phyloP scores from a whole-genome alignment of 2,329 filamentous ascomycete genomes.

The Xylaria sp. region DNA sequence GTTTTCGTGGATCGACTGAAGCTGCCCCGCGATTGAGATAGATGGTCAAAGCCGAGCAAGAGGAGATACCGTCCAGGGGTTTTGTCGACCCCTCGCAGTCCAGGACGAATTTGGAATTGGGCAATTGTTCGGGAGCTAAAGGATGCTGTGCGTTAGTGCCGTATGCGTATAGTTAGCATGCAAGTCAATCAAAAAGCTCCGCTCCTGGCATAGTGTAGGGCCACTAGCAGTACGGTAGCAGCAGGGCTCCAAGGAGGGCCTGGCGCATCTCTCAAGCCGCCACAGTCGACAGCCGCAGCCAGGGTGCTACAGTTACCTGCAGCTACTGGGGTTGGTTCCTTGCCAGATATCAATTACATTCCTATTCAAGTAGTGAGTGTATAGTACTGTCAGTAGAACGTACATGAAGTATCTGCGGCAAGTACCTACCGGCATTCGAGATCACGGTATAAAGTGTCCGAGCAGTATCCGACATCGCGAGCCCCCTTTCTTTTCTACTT shows the following conservation, averaged over 20 bases:
- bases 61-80: slow-evolving; percentile 19
- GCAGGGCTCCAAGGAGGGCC: slow-evolving; percentile 14
- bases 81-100: slow-evolving; percentile 35
- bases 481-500: not conserved
- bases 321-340: not conserved
- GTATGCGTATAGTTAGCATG: slow-evolving; percentile 10
- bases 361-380: slow-evolving; percentile 18
- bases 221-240: not conserved
- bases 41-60: slow-evolving; percentile 24
- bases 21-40: slow-evolving; percentile 6
- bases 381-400: not conserved
- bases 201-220: slow-evolving; percentile 1
- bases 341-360: slow-evolving; percentile 13
- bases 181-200: slow-evolving; percentile 26
- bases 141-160: slow-evolving; percentile 33
- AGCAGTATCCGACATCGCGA: not conserved
- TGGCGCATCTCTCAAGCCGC: slow-evolving; percentile 23
- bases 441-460: not conserved
- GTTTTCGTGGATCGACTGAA: not conserved
- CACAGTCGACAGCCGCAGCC: slow-evolving; percentile 31
- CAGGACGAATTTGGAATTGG: slow-evolving; percentile 46
- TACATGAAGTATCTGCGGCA: not conserved
- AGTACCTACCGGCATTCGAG: not conserved
- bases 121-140: slow-evolving; percentile 30
- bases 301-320: not conserved